These are phyloP conservation scores for Fusarium devonianum DNA, from an alignment of 2,329 filamentous ascomycete species.

Conservation along the genomic window DNA sequence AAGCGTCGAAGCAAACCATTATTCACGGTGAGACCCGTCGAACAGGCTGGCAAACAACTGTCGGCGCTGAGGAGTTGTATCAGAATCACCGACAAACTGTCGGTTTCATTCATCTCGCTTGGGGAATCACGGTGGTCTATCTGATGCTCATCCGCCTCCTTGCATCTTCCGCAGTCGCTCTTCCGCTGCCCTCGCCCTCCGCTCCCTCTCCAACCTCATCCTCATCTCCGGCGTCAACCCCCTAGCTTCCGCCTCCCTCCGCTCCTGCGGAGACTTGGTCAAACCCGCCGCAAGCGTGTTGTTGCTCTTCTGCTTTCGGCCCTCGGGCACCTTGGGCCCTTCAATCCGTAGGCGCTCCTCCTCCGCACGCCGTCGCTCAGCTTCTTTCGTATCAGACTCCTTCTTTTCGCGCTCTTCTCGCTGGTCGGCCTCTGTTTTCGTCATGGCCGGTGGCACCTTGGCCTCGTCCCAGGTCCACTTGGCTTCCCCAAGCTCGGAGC, in stretches of 20 bases:
- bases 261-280: slow-evolving; percentile 79
- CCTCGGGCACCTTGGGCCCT: slow-evolving; percentile 63
- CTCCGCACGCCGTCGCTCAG: slow-evolving; percentile 74
- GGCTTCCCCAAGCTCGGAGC: slow-evolving; percentile 78
- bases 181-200: slow-evolving; percentile 89
- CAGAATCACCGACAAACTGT: not conserved
- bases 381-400: slow-evolving; percentile 72
- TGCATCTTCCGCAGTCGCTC: slow-evolving; percentile 76
- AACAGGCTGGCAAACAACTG: too few relatives aligned
- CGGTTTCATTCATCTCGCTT: too few relatives aligned
- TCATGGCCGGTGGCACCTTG: slow-evolving; percentile 74
- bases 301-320: slow-evolving; percentile 59
- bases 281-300: slow-evolving; percentile 61
- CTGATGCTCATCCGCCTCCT: slow-evolving; percentile 32
- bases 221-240: slow-evolving; percentile 89
- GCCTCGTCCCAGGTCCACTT: slow-evolving; percentile 82
- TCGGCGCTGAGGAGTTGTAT: too few relatives aligned
- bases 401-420: slow-evolving; percentile 74
- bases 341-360: slow-evolving; percentile 75
- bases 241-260: slow-evolving; percentile 81
- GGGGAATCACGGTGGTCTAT: too few relatives aligned
- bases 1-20: too few relatives aligned
- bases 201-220: slow-evolving; percentile 83
- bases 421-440: slow-evolving; percentile 73
- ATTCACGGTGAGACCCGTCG: too few relatives aligned